These are phyloP conservation scores for Debaryomyces sp. DNA, from an alignment of 1,139 yeast genomes.

Conservation along the genomic window DNA sequence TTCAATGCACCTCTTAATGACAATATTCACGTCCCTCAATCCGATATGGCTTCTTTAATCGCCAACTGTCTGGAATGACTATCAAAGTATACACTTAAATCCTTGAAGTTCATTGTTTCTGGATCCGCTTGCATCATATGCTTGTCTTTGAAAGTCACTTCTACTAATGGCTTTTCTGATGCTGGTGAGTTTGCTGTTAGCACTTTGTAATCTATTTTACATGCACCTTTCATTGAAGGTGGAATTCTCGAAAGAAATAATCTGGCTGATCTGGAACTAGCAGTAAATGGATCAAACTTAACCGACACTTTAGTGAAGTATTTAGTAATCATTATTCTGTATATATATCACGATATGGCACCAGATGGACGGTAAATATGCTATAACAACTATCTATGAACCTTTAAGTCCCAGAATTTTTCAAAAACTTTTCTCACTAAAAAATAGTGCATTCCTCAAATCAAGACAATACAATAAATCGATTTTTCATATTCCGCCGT, in stretches of 20 bases:
- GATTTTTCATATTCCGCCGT: background rate
- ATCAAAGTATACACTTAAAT: conserved; percentile 60
- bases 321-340: conserved; percentile 70
- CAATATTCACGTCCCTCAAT: conserved; percentile 11
- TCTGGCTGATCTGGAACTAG: conserved; percentile 80
- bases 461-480: background rate
- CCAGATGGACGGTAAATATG: background rate
- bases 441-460: background rate
- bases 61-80: conserved; percentile 71
- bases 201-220: conserved; percentile 57
- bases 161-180: conserved; percentile 56
- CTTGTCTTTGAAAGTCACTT: conserved; percentile 84
- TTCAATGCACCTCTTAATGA: background rate
- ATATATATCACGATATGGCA: background rate
- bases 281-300: conserved; percentile 75
- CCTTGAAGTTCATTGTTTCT: conserved; percentile 49
- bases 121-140: conserved; percentile 73
- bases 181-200: conserved; percentile 41
- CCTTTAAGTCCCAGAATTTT: background rate
- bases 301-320: conserved; percentile 79
- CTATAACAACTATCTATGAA: background rate
- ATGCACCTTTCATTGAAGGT: conserved; percentile 56
- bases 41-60: conserved; percentile 61
- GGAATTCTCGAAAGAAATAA: conserved; percentile 81
- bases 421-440: conserved; percentile 2